These are phyloP conservation scores for Syzygium oleosum DNA, from an alignment of 345 rosid species.

Conservation along the genomic window DNA sequence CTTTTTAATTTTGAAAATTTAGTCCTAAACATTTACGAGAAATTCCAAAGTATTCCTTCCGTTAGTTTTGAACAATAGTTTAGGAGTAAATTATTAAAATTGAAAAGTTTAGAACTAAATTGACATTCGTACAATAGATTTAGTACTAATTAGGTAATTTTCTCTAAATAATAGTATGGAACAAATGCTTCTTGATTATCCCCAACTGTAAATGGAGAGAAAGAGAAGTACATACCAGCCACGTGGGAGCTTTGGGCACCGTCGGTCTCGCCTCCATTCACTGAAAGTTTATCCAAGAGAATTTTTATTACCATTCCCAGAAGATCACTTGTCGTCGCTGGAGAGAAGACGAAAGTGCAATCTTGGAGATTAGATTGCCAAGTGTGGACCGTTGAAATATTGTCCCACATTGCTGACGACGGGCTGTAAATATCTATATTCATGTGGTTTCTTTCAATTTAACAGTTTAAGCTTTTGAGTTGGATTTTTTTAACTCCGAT, in stretches of 20 bases:
- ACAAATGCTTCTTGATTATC: background rate
- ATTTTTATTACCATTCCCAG: accelerated
- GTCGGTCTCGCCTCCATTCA: background rate
- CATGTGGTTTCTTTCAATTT: accelerated
- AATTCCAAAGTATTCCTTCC: too few species aligned
- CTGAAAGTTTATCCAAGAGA: too few species aligned
- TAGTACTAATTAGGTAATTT: background rate
- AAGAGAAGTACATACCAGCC: accelerated
- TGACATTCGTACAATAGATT: accelerated
- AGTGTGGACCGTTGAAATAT: too few species aligned
- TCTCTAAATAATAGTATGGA: accelerated
- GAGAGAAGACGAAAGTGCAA: too few species aligned
- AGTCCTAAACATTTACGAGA: accelerated
- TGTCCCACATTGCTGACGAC: too few species aligned
- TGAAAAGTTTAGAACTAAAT: accelerated
- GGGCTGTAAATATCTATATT: accelerated
- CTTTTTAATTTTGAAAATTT: too few species aligned
- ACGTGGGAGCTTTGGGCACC: accelerated
- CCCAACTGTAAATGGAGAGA: accelerated
- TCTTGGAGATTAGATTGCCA: accelerated
- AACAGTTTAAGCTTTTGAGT: too few species aligned
- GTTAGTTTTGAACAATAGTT: too few species aligned
- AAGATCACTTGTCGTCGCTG: too few species aligned
- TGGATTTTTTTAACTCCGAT: background rate
- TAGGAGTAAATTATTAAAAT: too few species aligned